phyloP scores from a whole-genome alignment of 2,329 filamentous ascomycete genomes.

The Colletotrichum phormii region DNA sequence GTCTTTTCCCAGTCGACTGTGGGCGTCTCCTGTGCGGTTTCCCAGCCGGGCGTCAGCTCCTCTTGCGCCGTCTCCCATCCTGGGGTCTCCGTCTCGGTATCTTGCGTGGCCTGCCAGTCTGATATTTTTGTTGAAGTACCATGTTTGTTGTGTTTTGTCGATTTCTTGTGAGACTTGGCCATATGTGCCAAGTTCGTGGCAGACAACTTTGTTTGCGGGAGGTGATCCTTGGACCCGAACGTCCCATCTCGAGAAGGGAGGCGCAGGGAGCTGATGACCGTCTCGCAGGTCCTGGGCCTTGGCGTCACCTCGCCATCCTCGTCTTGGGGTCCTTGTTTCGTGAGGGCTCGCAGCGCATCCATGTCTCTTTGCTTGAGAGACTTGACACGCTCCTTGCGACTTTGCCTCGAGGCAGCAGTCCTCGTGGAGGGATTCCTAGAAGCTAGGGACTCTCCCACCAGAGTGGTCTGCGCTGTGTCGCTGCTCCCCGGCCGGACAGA shows the following conservation, averaged over 20 bases:
- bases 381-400: slow-evolving; percentile 51
- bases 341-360: slow-evolving; percentile 45
- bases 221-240: background rate
- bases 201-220: slow-evolving; percentile 21
- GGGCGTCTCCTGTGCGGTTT: slow-evolving; percentile 22
- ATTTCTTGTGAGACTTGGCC: slow-evolving; percentile 7
- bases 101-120: slow-evolving; percentile 27
- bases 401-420: slow-evolving; percentile 41
- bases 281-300: slow-evolving; percentile 30
- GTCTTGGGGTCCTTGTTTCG: slow-evolving; percentile 38
- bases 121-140: slow-evolving; percentile 26
- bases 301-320: slow-evolving; percentile 22
- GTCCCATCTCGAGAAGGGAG: slow-evolving; percentile 36
- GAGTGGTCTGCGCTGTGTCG: slow-evolving; percentile 25
- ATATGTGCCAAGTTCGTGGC: slow-evolving; percentile 30
- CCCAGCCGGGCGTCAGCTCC: slow-evolving; percentile 23
- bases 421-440: slow-evolving; percentile 31
- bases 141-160: background rate
- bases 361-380: slow-evolving; percentile 55
- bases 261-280: slow-evolving; percentile 32
- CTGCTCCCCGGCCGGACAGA: slow-evolving; percentile 26
- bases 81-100: slow-evolving; percentile 20
- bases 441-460: slow-evolving; percentile 24
- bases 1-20: slow-evolving; percentile 20
- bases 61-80: slow-evolving; percentile 29